phyloP scores from a whole-genome alignment of 2,329 filamentous ascomycete genomes.

The Gremmenia infestans region DNA sequence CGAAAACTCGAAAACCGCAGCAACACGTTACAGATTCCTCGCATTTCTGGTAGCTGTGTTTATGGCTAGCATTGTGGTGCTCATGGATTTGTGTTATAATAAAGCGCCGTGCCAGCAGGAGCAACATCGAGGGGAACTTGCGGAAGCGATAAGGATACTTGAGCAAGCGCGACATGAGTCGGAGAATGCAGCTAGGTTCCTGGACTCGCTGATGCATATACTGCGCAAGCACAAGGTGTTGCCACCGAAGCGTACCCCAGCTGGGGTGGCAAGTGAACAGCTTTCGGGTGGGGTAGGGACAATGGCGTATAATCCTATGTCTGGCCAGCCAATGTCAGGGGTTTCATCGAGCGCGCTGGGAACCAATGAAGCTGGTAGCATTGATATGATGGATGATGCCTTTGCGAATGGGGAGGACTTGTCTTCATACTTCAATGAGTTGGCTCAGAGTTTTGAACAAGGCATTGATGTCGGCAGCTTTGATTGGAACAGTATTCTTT shows the following conservation, averaged over 20 bases:
- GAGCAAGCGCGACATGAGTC: slow-evolving; percentile 30
- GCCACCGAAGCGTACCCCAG: background rate
- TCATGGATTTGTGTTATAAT: slow-evolving; percentile 33
- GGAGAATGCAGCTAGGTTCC: slow-evolving; percentile 27
- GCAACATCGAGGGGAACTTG: slow-evolving; percentile 25
- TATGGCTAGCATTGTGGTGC: slow-evolving; percentile 34
- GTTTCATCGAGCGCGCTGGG: background rate
- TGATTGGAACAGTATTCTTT: slow-evolving; percentile 9
- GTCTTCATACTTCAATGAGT: slow-evolving; percentile 5
- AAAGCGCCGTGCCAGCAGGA: slow-evolving; percentile 23
- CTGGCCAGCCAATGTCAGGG: background rate
- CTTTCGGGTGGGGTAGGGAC: background rate
- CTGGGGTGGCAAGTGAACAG: background rate
- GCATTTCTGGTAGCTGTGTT: slow-evolving; percentile 30
- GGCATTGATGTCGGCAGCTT: slow-evolving; percentile 5
- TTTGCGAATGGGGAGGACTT: background rate
- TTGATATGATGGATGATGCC: background rate
- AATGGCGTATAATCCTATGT: background rate
- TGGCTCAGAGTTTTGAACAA: slow-evolving; percentile 9
- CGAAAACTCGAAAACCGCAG: slow-evolving; percentile 4
- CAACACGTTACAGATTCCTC: slow-evolving; percentile 15
- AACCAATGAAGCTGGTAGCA: background rate
- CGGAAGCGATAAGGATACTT: slow-evolving; percentile 30
- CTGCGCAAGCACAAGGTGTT: slow-evolving; percentile 21
- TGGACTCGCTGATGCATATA: slow-evolving; percentile 31